Conservation (phyloP, 2,329 filamentous ascomycete genomes). For the Neofusicoccum sp. region DNA sequence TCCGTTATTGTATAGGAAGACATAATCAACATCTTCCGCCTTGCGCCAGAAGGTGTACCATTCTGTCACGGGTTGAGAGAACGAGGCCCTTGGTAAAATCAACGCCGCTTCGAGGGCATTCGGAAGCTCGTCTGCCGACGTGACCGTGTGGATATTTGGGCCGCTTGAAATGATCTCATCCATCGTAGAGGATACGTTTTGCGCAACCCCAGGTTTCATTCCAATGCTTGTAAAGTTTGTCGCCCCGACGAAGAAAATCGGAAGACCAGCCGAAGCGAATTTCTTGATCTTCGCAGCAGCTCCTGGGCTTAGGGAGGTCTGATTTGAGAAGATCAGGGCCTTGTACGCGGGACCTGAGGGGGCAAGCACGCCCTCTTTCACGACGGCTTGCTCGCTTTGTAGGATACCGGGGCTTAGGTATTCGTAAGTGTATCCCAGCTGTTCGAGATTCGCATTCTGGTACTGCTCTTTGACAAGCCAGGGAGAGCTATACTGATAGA, state of each 20-base stretch:
- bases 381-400: constrained; percentile 40
- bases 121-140: constrained; percentile 34
- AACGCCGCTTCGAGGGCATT: constrained; percentile 32
- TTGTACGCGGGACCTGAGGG: constrained; percentile 44
- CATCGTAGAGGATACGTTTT: not conserved
- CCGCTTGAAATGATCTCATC: not conserved
- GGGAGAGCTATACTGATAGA: constrained; percentile 37
- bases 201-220: not conserved
- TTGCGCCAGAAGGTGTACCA: constrained; percentile 44
- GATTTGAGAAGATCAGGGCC: constrained; percentile 45
- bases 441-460: constrained; percentile 25
- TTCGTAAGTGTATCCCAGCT: constrained; percentile 43
- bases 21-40: constrained; percentile 37
- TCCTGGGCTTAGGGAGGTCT: constrained; percentile 38
- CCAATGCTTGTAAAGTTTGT: constrained; percentile 21
- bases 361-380: constrained; percentile 42
- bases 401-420: constrained; percentile 53
- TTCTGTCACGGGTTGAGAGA: constrained; percentile 30
- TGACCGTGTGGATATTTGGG: constrained; percentile 39
- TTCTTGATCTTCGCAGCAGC: constrained; percentile 39
- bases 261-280: constrained; percentile 44
- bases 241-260: constrained; percentile 42
- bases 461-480: constrained; percentile 23
- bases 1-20: constrained; percentile 46
- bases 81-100: constrained; percentile 34